Evolutionary conservation across 106 monocot genomes (phyloP).

Genomic region (Agapanthus africanus): DNA sequence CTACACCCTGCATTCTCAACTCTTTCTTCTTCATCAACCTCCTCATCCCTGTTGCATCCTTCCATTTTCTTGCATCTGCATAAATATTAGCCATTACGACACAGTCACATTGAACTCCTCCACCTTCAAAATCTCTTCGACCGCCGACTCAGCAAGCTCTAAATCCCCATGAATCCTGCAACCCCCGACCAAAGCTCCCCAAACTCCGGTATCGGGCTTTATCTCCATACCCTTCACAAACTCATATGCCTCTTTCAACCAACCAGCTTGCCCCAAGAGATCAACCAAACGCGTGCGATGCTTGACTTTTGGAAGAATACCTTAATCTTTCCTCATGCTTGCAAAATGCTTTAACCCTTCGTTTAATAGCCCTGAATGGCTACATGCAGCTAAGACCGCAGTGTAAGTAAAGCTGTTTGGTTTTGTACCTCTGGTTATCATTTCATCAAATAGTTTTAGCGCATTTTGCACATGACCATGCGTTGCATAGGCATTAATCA

Average conservation of each 20-base stretch:
- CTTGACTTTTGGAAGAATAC: slow-evolving; percentile 29
- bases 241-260: slow-evolving; percentile 34
- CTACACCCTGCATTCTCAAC: slow-evolving; percentile 44
- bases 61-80: slow-evolving; percentile 38
- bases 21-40: slow-evolving; percentile 30
- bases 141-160: slow-evolving; percentile 41
- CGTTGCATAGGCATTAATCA: slow-evolving; percentile 43
- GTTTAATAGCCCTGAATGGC: slow-evolving; percentile 42
- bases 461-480: slow-evolving; percentile 39
- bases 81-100: slow-evolving; percentile 46
- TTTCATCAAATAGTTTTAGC: slow-evolving; percentile 29
- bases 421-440: slow-evolving; percentile 26
- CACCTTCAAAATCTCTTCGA: slow-evolving; percentile 19
- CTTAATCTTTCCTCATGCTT: slow-evolving; percentile 38
- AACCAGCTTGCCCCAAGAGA: slow-evolving; percentile 40
- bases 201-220: slow-evolving; percentile 36
- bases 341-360: slow-evolving; percentile 41
- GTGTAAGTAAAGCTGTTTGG: slow-evolving; percentile 54
- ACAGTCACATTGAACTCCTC: slow-evolving; percentile 26
- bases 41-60: slow-evolving; percentile 40
- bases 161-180: too few species aligned
- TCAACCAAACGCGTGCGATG: slow-evolving; percentile 53
- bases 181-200: slow-evolving; percentile 59
- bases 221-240: slow-evolving; percentile 40
- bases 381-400: slow-evolving; percentile 43